Base-by-base conservation (phyloP, 306 rosid genomes). In the Acacia crassicarpa region DNA sequence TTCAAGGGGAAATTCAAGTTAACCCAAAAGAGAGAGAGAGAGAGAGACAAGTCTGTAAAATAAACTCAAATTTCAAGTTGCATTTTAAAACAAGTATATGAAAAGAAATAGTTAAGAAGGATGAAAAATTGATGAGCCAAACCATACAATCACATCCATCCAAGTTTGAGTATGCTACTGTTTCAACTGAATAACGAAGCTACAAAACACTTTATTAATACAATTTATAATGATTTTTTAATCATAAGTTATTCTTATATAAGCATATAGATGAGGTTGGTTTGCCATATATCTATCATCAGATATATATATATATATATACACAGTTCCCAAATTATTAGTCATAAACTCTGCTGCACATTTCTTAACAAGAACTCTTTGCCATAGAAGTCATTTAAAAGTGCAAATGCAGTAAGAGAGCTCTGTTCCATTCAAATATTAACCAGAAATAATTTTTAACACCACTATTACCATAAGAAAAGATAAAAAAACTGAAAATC, bases 371-470 rank as follows among this genome's bases (percentile, higher is more conserved):
- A 49, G n/a, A 72, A 54, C n/a, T 32, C 48, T 48, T 17, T 30
- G 10, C 41, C 61, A 61, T 33, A 14, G 48, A 6, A 62, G 65
- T 72, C 74, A n/a, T 15, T 35, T 13, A 23, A 63, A 80, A 71
- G 16, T 33, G 43, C 10, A n/a, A 6, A 9, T 74, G 56, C 35
- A 32, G 53, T 75, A 53, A 33, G 59, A 25, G 25, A 67, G 75
- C 62, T 71, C 59, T 16, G 41, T 49, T 11, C 23, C 72, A 49
- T 32, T 70, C 68, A 76, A 58, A 79, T 70, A 82, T 25, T 67
- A 67, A 59, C 79, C 66, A 40, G 72, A 80, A 51, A 62, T 1
- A 62, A 51, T 33, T 17, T 2, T 35, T 7, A 13, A 30, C 43
- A 32, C 8, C 19, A 15, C 20, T 33, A 7, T 19, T 8, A 67